Base-by-base conservation (phyloP, 2,329 filamentous ascomycete genomes). In the Diaporthe sp. region DNA sequence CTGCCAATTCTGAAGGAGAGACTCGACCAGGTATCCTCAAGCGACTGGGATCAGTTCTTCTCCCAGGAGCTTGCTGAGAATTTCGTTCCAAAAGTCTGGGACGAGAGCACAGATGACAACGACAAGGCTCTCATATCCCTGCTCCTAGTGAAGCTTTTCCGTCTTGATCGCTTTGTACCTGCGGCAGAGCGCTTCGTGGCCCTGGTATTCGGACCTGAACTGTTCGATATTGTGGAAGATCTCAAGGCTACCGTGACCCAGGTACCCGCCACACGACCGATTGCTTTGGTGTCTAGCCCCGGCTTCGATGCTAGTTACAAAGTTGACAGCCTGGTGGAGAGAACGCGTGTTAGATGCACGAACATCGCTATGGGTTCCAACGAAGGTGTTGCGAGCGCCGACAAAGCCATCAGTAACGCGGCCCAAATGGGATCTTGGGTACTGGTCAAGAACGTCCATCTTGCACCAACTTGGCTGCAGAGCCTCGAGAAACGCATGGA, bases 341-440 rank as follows among this genome's bases (percentile, higher is more conserved):
- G 95, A 79, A 93, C 92, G 83, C 91, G 92, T 76, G 93, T 95
- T 71, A 92, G 91, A 73, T 99, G 97, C 86, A 96, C 95, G 76
- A 98, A 98, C 84, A 98, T 99, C 82, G 97, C 97, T 80, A 99
- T 99, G 97, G 97, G 97, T 82, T 98, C 97, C 61, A 97, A 97
- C 81, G 97, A 99, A 88, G 95, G 95, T 82, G 88, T 97, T 25
- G 92, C 96, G 75, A 97, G 93, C 77, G 97, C 97, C 25, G 97
- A 99, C 88, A 98, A 98, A 85, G 97, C 97, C 42, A 95, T 99
- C 82, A 94, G 92, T 85, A 95, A 95, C 80, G 97, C 97, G 13
- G 96, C 97, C 7, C 95, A 97, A 75, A 94, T 93, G 22, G 97
- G 97, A 79, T 95, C 93, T 37, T 99, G 97, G 97, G 97, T 99